A percentile compares a stretch with the other conserved stretches of the same genome.
Evolutionary conservation across 441 rosid genomes (phyloP).

Genomic region (Pelargonium australe): DNA sequence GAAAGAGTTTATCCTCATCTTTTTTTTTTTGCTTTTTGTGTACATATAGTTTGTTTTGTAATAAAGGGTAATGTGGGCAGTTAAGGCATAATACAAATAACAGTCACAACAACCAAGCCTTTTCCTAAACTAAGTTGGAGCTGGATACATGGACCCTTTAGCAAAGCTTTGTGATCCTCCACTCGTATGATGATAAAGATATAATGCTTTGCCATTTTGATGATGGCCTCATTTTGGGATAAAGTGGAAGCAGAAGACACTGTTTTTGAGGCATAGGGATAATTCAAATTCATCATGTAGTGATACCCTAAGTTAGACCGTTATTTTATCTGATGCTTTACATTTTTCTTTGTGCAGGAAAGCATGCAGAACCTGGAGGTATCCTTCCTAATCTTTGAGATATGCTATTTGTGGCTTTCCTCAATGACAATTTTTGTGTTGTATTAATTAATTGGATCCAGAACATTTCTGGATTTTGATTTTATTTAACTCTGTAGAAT

Average conservation of each 20-base stretch:
- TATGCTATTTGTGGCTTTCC: neutral
- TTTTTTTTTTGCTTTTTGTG: neutral
- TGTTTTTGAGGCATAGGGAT: neutral
- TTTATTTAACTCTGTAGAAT: neutral
- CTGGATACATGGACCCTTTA: neutral
- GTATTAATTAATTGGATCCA: neutral
- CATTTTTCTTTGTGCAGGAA: slow-evolving; percentile 57
- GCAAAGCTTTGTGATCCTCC: slow-evolving; percentile 1
- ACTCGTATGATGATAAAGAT: neutral
- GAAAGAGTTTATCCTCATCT: neutral
- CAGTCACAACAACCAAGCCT: neutral
- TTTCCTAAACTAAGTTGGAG: neutral
- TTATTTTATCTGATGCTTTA: slow-evolving; percentile 19
- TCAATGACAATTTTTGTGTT: neutral
- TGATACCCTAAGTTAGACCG: neutral
- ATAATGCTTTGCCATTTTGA: slow-evolving; percentile 1
- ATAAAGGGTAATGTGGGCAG: neutral
- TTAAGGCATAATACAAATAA: neutral
- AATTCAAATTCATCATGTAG: neutral
- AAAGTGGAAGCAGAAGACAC: neutral
- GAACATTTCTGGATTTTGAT: neutral
- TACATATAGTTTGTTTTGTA: neutral
- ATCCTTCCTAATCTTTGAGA: slow-evolving; percentile 19
- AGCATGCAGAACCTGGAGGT: slow-evolving; percentile 88
- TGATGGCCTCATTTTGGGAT: neutral